Evolutionary conservation across 2,329 filamentous ascomycete species (phyloP).

Genomic region (Alternaria consortialis): DNA sequence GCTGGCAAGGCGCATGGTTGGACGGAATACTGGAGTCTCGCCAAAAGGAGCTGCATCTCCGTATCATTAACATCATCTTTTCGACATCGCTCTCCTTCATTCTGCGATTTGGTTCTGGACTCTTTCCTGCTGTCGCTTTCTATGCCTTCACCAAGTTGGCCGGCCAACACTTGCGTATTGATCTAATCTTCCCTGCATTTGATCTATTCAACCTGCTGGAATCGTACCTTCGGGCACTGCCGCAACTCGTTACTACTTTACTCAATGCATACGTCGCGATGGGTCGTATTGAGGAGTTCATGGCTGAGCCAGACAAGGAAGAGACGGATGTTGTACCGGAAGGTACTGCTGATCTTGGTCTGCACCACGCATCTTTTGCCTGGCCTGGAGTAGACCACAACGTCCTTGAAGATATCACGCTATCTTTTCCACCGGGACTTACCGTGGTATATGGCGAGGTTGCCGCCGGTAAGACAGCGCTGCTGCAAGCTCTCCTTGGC

Average conservation of each 20-base stretch:
- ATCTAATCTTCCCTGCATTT: slow-evolving; percentile 86
- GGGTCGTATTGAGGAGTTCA: slow-evolving; percentile 83
- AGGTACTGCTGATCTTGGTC: slow-evolving; percentile 53
- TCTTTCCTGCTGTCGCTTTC: slow-evolving; percentile 84
- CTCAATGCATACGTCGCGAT: slow-evolving; percentile 87
- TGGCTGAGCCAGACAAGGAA: slow-evolving; percentile 82
- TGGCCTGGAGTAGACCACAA: slow-evolving; percentile 75
- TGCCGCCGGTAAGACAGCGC: slow-evolving; percentile 69
- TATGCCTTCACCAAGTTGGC: slow-evolving; percentile 80
- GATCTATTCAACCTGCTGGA: slow-evolving; percentile 82
- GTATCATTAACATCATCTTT: slow-evolving; percentile 71
- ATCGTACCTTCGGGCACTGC: slow-evolving; percentile 75
- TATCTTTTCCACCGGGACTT: slow-evolving; percentile 65
- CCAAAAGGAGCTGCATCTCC: slow-evolving; percentile 71
- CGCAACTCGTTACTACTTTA: slow-evolving; percentile 76
- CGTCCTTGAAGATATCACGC: slow-evolving; percentile 63
- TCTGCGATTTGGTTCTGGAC: slow-evolving; percentile 74
- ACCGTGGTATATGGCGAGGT: slow-evolving; percentile 71
- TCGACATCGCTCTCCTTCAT: slow-evolving; percentile 70
- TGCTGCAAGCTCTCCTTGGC: slow-evolving; percentile 67
- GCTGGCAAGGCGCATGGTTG: slow-evolving; percentile 82
- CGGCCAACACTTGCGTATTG: slow-evolving; percentile 73
- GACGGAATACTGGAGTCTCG: slow-evolving; percentile 72
- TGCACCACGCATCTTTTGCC: slow-evolving; percentile 75
- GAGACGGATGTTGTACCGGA: slow-evolving; percentile 54